Evolutionary conservation across 331 rosid species (phyloP).

Genomic region (Saraca asoca): DNA sequence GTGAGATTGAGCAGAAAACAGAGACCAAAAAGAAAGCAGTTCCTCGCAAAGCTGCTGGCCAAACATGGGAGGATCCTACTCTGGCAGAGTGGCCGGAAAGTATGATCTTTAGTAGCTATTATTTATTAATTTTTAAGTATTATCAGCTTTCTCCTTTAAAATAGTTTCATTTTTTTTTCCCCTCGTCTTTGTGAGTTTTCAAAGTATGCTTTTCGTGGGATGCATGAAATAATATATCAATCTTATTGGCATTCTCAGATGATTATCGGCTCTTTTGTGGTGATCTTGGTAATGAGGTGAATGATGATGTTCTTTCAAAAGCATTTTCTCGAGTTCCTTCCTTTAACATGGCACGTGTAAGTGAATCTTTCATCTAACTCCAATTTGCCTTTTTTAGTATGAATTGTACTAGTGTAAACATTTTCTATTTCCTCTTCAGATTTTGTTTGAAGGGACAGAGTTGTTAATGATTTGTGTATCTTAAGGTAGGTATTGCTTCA

Average conservation of each 20-base stretch:
- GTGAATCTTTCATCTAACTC: constrained; percentile 33
- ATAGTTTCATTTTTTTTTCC: not conserved
- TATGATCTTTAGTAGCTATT: constrained; percentile 26
- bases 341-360: constrained; percentile 89
- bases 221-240: constrained; percentile 25
- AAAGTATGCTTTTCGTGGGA: not conserved
- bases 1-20: constrained; percentile 83
- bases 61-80: constrained; percentile 90
- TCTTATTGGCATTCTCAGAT: constrained; percentile 52
- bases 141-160: not conserved
- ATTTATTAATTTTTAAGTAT: not conserved
- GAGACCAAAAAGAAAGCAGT: constrained; percentile 84
- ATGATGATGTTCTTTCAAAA: constrained; percentile 92
- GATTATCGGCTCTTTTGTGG: constrained; percentile 91
- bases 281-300: constrained; percentile 97
- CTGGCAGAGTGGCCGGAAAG: constrained; percentile 99
- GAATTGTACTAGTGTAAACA: constrained; percentile 48
- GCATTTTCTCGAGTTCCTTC: constrained; percentile 91
- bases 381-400: constrained; percentile 11
- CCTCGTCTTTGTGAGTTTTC: not conserved
- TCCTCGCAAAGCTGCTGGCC: constrained; percentile 98
- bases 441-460: constrained; percentile 64
- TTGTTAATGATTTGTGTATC: constrained; percentile 47
- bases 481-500: constrained; percentile 63
- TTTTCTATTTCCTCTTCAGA: constrained; percentile 59